Percentiles rank a stretch among this genome's conserved stretches.
Evolutionary conservation across 305 asterid species (phyloP).

Genomic region (Solanum hybrid): DNA sequence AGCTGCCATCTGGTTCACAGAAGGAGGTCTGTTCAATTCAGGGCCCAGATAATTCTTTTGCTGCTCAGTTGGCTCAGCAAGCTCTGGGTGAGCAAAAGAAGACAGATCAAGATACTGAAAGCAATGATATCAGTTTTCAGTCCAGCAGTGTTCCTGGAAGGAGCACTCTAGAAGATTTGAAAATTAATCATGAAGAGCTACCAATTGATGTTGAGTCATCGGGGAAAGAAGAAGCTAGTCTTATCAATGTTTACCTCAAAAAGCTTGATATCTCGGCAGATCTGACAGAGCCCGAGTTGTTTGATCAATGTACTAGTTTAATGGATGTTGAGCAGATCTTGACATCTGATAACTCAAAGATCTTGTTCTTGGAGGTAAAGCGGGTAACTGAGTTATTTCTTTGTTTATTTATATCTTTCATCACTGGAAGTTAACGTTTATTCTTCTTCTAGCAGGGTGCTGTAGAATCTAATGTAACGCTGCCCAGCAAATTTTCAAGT

Average conservation of each 20-base stretch:
- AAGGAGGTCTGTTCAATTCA: slow-evolving; percentile 43
- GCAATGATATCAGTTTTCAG: slow-evolving; percentile 25
- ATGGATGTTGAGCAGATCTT: slow-evolving; percentile 30
- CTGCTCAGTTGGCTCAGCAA: slow-evolving; percentile 35
- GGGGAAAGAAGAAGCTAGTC: slow-evolving; percentile 31
- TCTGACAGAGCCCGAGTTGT: slow-evolving; percentile 70
- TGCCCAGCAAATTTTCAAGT: slow-evolving; percentile 22
- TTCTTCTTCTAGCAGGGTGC: slow-evolving; percentile 30
- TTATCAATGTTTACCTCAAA: slow-evolving; percentile 51
- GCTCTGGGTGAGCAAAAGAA: slow-evolving; percentile 39
- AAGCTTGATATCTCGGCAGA: slow-evolving; percentile 83
- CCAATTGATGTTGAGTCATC: slow-evolving; percentile 17
- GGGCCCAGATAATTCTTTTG: slow-evolving; percentile 41
- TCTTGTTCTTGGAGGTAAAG: slow-evolving; percentile 61
- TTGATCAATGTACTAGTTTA: slow-evolving; percentile 45
- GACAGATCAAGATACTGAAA: slow-evolving; percentile 43
- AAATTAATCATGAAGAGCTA: slow-evolving; percentile 24
- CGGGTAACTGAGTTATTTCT: neutral
- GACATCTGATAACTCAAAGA: slow-evolving; percentile 30
- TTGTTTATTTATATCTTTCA: neutral
- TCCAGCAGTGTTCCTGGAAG: slow-evolving; percentile 28
- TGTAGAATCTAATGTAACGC: slow-evolving; percentile 26
- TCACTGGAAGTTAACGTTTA: neutral
- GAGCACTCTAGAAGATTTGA: slow-evolving; percentile 30
- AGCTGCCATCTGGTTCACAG: slow-evolving; percentile 36